Base-by-base conservation (phyloP, 2,329 filamentous ascomycete species). In the Aureobasidium namibiae region DNA sequence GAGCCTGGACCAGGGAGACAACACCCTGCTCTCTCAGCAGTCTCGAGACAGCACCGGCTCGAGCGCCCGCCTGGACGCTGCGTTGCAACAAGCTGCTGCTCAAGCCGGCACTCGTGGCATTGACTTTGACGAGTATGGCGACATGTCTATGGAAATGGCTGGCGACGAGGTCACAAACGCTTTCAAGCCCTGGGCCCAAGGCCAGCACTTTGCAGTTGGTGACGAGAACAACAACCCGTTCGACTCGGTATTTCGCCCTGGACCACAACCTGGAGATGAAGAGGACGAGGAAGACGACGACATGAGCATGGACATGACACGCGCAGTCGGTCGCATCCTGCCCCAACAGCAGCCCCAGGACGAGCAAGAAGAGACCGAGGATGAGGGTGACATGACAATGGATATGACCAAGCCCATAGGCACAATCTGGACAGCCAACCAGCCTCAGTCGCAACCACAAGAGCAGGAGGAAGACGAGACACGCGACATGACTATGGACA, bases 261-360 rank as follows among this genome's bases (percentile, higher is more conserved):
- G 70, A 21, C 57, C 46, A 2, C 57, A 52, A 8, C 48, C 50
- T n/a, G 63, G 62, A 26, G 71, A 71, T 61, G 73, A 77, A 54
- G 68, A 78, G 24, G 69, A 74, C 5, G 78, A 80, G 13, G 76
- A 77, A 13, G 58, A 80, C 11, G 77, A 78, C 13, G 58, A 92
- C 39, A 86, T 95, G 79, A 94, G 90, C 23, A 96, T 97, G 92
- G 92, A 97, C 66, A 89, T 96, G 8, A 96, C 92, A 1, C 84
- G 83, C 58, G 89, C 84, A 9, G 78, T 95, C 56, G 92, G 92
- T 9, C 83, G 86, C 3, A 96, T 97, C 70, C 73, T 16, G 26
- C 44, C 24, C 14, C 54, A 38, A 38, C 52, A 45, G 14, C 26
- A 45, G 21, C 33, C 29, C 10, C 31, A 42, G 16, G 31, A 48